Evolutionary conservation across 1,284 basidiomycete species (phyloP), one percentile per base, ranked within the genome.

Genomic region (Naganishia cerealis): DNA sequence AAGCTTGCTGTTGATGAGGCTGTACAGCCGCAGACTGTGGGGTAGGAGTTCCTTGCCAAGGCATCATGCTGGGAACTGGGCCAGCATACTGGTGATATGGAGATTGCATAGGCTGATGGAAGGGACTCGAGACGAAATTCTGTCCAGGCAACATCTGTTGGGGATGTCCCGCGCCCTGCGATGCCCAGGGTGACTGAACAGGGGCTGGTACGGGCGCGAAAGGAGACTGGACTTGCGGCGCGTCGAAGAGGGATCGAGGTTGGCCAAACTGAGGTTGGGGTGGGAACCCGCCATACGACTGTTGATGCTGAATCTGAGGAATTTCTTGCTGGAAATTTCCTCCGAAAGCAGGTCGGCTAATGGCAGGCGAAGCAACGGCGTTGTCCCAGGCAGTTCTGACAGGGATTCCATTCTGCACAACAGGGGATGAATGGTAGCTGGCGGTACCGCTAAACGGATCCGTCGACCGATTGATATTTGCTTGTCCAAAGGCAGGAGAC

Each of bases 221-320:
- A 18, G 65, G 65, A 40, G 54, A 55, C 38, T 52, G 65, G 29
- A 54, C 38, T 29, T 71, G 71, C 26, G 71, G 29, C 69, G 73
- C 65, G 62, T 69, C 67, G 68, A 70, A 40, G 65, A 67, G 33
- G 58, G 63, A 52, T 42, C 56, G 43, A 59, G 65, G 40, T 61
- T 70, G 65, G 54, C 66, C 33, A 66, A 68, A 54, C 18, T 66
- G 69, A 10, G 59, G 26, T 50, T 59, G 56, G 46, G 69, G 43
- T 24, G 46, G 21, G 66, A 66, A 56, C 0, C 62, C 67, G 15
- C 56, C 67, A 33, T 58, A 63, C 8, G 16, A n/a, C 40, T 66
- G 63, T 33, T 66, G 63, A 21, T 65, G 61, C n/a, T 65, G 63
- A 21, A 48, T 21, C 24, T 56, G 54, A 13, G 53, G 54, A 29